phyloP scores from a whole-genome alignment of 495 filamentous ascomycete species.

The Staphylotrichum tortipilum region DNA sequence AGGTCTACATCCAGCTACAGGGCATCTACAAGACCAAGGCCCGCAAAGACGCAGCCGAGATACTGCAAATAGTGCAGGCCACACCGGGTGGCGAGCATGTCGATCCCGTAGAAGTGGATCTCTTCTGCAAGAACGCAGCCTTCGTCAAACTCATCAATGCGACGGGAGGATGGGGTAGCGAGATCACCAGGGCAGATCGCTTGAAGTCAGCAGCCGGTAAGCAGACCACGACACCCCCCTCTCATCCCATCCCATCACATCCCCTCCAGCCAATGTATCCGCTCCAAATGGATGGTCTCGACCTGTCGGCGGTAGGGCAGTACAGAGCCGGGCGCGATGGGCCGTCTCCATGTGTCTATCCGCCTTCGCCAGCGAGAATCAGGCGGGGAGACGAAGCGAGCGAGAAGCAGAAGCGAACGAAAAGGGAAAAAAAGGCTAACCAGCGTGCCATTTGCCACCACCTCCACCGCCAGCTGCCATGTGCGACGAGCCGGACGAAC shows the following conservation, averaged over 20 bases:
- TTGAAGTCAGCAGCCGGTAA: constrained; percentile 28
- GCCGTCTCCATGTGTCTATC: neutral
- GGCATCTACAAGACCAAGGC: constrained; percentile 92
- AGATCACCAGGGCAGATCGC: constrained; percentile 16
- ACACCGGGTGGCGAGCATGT: constrained; percentile 48
- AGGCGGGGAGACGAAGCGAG: constrained; percentile 1
- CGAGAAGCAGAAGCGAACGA: constrained; percentile 1
- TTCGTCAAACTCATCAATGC: constrained; percentile 77
- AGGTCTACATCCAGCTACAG: constrained; percentile 84
- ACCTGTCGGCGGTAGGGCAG: too few relatives aligned
- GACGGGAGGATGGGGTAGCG: constrained; percentile 16
- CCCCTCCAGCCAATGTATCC: too few relatives aligned
- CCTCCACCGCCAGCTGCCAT: constrained; percentile 26
- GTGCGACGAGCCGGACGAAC: constrained; percentile 33
- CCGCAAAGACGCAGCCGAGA: constrained; percentile 67
- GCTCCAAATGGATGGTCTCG: too few relatives aligned
- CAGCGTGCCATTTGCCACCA: constrained; percentile 5
- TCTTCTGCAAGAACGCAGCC: constrained; percentile 92
- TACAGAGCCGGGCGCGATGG: too few relatives aligned
- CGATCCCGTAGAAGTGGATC: constrained; percentile 69
- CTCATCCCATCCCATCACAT: neutral
- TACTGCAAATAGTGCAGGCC: constrained; percentile 57
- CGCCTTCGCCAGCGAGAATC: neutral
- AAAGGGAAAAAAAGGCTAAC: neutral
- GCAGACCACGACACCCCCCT: constrained; percentile 5